A percentile compares a stretch with the other conserved stretches of the same genome.
These are phyloP conservation scores for Fusarium napiforme DNA, from an alignment of 2,329 filamentous ascomycete species.

Conservation along the genomic window DNA sequence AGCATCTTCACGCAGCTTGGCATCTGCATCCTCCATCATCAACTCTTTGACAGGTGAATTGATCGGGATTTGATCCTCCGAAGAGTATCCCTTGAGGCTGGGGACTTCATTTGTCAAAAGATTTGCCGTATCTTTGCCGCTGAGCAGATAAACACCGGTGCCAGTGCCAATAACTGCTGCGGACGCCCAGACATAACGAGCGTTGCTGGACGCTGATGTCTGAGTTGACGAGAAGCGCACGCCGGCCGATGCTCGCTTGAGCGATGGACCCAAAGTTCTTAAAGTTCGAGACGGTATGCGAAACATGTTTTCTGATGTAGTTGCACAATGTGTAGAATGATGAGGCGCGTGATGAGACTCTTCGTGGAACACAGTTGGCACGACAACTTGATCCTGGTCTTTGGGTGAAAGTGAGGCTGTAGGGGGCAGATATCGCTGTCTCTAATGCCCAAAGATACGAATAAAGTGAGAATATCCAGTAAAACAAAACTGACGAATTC, in stretches of 20 bases:
- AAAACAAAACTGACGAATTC: too few species aligned
- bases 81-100: conserved; percentile 9
- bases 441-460: background rate
- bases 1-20: conserved; percentile 46
- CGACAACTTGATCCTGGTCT: background rate
- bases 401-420: background rate
- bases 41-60: conserved; percentile 45
- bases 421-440: background rate
- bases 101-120: conserved; percentile 8
- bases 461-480: background rate
- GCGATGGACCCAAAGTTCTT: background rate
- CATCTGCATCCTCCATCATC: conserved; percentile 45
- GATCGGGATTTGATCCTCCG: conserved; percentile 38
- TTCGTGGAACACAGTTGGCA: conserved; percentile 8
- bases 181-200: conserved; percentile 12
- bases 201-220: background rate
- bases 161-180: conserved; percentile 19
- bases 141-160: conserved; percentile 18
- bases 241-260: conserved; percentile 2
- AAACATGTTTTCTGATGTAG: conserved; percentile 23
- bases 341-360: background rate
- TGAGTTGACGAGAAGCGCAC: conserved; percentile 30
- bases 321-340: background rate
- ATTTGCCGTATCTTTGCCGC: background rate
- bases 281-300: background rate